Conservation (phyloP, 164 flowering plant genomes). For the Paratinospora sagittata region DNA sequence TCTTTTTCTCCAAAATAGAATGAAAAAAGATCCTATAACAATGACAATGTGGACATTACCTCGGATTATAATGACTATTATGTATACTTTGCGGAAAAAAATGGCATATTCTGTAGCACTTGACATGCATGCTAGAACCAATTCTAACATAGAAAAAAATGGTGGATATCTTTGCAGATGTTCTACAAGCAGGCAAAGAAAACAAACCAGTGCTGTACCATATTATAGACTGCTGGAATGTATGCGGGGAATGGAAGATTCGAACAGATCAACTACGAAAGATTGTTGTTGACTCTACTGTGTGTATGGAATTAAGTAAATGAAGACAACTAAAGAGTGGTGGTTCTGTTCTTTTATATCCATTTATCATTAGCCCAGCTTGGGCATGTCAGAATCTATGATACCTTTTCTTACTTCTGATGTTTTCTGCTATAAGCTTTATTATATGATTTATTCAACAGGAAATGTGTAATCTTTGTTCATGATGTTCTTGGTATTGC, state of each 20-base stretch:
- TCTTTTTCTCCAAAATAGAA: no score
- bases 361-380: background rate
- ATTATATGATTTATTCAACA: constrained; percentile 2
- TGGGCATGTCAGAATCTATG: constrained; percentile 4
- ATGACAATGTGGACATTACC: no score
- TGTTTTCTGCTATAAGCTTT: background rate
- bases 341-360: constrained; percentile 2
- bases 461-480: background rate
- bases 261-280: background rate
- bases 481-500: background rate
- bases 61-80: no score
- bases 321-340: background rate
- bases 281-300: background rate
- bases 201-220: constrained; percentile 85
- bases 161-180: constrained; percentile 52
- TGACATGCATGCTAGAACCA: background rate
- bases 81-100: no score
- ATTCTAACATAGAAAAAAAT: background rate
- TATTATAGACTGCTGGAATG: constrained; percentile 40
- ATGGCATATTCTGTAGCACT: background rate
- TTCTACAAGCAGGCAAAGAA: constrained; percentile 98
- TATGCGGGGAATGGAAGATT: background rate
- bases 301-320: background rate
- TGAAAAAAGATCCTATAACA: no score
- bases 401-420: background rate